Conservation (phyloP, 768 basidiomycete species). For the Mycena amicta region DNA sequence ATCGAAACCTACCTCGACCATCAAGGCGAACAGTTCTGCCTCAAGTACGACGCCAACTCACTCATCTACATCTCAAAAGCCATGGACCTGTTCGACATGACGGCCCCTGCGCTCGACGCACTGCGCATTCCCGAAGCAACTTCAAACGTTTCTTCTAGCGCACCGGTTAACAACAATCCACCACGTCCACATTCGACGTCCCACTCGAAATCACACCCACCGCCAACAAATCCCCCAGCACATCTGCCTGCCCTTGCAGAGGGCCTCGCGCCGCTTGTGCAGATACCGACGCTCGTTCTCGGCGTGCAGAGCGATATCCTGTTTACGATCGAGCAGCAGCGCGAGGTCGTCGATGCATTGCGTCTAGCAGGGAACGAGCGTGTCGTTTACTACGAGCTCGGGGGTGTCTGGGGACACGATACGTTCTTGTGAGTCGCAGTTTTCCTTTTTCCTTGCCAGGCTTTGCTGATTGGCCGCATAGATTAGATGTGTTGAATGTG, state of each 20-base stretch:
- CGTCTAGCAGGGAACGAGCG: constrained; percentile 84
- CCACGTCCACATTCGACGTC: constrained; percentile 41
- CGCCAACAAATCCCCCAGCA: constrained; percentile 71
- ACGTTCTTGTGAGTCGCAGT: constrained; percentile 78
- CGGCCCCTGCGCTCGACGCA: constrained; percentile 68
- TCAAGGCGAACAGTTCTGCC: constrained; percentile 94
- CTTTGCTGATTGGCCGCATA: constrained; percentile 32
- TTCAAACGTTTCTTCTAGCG: constrained; percentile 28
- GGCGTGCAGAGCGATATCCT: constrained; percentile 97
- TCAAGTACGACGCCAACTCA: constrained; percentile 99
- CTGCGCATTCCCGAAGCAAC: constrained; percentile 53
- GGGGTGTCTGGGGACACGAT: constrained; percentile 99
- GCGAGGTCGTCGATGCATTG: constrained; percentile 91
- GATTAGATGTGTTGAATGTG: constrained; percentile 85
- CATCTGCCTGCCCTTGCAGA: constrained; percentile 75
- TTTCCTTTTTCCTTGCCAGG: background rate
- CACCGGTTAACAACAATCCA: constrained; percentile 30
- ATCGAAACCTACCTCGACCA: constrained; percentile 99
- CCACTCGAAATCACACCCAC: constrained; percentile 71
- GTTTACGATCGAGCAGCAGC: constrained; percentile 96
- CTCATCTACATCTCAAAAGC: constrained; percentile 98
- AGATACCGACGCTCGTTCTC: constrained; percentile 83
- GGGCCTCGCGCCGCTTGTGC: constrained; percentile 73
- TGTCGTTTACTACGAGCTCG: constrained; percentile 96
- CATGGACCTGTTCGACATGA: constrained; percentile 99